Base-by-base conservation (phyloP, 257 asterid species). In the Fraxinus pennsylvanica region DNA sequence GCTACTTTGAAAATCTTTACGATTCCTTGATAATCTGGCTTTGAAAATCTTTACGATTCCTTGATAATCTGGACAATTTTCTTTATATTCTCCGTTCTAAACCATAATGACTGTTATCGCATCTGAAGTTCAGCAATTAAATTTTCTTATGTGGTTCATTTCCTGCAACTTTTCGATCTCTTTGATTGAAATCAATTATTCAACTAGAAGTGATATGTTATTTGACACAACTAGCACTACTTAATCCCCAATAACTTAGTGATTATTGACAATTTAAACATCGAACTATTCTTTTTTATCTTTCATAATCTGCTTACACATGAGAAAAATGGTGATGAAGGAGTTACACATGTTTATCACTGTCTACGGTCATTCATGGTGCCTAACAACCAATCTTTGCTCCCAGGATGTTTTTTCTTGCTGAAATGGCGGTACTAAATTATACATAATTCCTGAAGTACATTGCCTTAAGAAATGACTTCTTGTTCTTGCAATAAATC, bases 241-340 rank as follows among this genome's bases (percentile, higher is more conserved):
- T 76, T 4, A 29, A 10, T 67, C 29, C 35, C 22, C 59, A 15
- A 22, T 66, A 66, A 33, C 61, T 6, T 45, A 39, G 12, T 19
- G 17, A 10, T 35, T 70, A 7, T 52, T 52, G 63, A 52, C 22
- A 52, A 52, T 52, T 17, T 5, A 52, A 15, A n/a, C 66, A n/a
- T 57, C 8, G 29, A 57, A 6, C 66, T 57, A 19, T n/a, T 57
- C 25, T 57, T 57, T 43, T 57, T 57, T n/a, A 29, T 19, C 29
- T 15, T 57, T 17, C 66, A 57, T n/a, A 57, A 17, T n/a, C 27
- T 54, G 45, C 39, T 22, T 15, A 3, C 15, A 36, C 69, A 22
- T 68, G 73, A 67, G 35, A 67, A 21, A 13, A 67, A 27, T 67
- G 67, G 67, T 5, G 7, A n/a, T 76, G 68, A 35, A 50, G 70